Evolutionary conservation across 129 eudicot genomes (phyloP), one percentile per base, ranked within the genome.

Genomic region (Flaveria robusta): DNA sequence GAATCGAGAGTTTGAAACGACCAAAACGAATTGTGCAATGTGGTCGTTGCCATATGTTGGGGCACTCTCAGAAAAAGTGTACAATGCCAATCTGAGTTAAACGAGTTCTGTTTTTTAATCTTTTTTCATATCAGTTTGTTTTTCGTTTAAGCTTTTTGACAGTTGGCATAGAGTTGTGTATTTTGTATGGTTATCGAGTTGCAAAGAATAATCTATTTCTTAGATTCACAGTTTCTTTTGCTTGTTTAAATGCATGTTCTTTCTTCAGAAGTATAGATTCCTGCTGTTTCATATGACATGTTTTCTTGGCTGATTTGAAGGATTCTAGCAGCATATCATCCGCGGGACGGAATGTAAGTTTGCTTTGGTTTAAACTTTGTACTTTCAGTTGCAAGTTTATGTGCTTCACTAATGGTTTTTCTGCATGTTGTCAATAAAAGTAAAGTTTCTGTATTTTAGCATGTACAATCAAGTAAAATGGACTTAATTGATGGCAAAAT

Each of bases 11-110:
- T 66, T 88, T 95, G 49, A 95, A 89, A 79, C 88, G 99, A 23
- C 97, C 99, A 2, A 95, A 95, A 64, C 81, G 96, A 68, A 84
- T 95, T 15, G 99, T 95, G 74, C 99, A 95, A 83, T 95, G 99
- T 79, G 99, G 99, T 14, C 94, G 97, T 16, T 95, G 99, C 75
- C 99, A 88, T 82, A 87, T 95, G 99, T 72, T 95, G 54, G 99
- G 99, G 16, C 99, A 95, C 78, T 95, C 99, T 37, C 96, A 91
- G 66, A 95, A 95, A 73, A 95, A 95, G 82, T 95, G 99, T 79
- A 71, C 97, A 66, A 62, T 91, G 99, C 95, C 89, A 18, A 64
- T 84, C 70, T 87, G 88, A 88, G 67, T 70, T 69, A 9, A 10
- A 7, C 13, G 34, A 68, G n/a, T 71, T 76, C 49, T 43, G 51